Evolutionary conservation across 441 rosid species (phyloP).

Genomic region (Populus hybrid): DNA sequence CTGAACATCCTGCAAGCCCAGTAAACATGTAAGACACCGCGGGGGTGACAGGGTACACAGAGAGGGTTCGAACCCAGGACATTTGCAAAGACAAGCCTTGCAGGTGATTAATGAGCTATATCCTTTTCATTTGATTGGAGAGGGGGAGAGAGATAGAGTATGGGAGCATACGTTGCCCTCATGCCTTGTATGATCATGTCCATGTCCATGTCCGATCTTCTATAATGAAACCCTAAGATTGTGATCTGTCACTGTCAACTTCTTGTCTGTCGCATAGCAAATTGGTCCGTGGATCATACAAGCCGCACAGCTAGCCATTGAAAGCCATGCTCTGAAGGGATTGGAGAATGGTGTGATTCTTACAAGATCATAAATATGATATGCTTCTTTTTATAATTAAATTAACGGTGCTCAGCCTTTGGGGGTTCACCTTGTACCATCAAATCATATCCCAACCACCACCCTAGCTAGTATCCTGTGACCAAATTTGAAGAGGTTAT

Average conservation of each 20-base stretch:
- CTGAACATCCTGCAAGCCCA: slow-evolving; percentile 25
- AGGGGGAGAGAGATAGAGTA: neutral
- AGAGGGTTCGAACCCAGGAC: too few relatives aligned
- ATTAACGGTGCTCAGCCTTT: neutral
- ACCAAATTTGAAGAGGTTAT: too few relatives aligned
- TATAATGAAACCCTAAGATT: neutral
- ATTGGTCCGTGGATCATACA: slow-evolving; percentile 2
- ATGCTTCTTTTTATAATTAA: neutral
- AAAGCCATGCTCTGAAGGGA: slow-evolving; percentile 10
- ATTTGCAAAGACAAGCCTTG: slow-evolving; percentile 12
- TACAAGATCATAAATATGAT: neutral
- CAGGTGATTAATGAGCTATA: neutral
- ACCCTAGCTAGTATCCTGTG: too few relatives aligned
- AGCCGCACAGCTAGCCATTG: slow-evolving; percentile 13
- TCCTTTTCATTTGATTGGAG: too few relatives aligned
- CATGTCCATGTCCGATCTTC: neutral
- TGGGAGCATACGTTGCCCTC: neutral
- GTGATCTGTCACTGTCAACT: slow-evolving; percentile 9
- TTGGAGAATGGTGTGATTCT: neutral
- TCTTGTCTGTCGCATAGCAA: neutral
- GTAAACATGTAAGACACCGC: slow-evolving; percentile 43
- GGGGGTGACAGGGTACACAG: too few relatives aligned
- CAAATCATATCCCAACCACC: neutral
- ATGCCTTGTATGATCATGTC: neutral
- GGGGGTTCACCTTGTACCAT: neutral